Conservation (phyloP, 176 grass and related monocot species). For the Elymus sibiricus region DNA sequence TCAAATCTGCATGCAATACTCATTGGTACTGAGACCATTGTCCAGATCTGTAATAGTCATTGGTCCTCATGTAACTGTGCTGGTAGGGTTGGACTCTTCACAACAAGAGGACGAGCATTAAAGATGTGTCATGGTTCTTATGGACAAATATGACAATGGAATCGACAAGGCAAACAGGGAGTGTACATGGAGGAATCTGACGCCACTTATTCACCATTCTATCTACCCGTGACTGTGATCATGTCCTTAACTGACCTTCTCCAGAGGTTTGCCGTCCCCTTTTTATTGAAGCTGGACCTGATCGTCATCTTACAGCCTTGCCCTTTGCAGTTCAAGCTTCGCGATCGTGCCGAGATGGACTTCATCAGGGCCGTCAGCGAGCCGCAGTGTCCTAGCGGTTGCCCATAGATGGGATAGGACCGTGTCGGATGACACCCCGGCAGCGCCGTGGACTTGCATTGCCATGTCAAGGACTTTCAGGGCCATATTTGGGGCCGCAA, state of each 20-base stretch:
- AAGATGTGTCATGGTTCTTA: background rate
- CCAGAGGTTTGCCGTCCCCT: background rate
- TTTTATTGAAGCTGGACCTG: background rate
- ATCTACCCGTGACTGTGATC: background rate
- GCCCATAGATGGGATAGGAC: conserved; percentile 82
- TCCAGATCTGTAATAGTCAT: background rate
- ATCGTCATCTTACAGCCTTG: conserved; percentile 39
- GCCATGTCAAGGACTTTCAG: conserved; percentile 91
- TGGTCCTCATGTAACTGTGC: background rate
- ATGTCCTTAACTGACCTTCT: background rate
- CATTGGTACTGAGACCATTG: background rate
- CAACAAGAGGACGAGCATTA: background rate
- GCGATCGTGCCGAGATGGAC: conserved; percentile 89
- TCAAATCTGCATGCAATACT: background rate
- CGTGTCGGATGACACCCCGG: conserved; percentile 73
- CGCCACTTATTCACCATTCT: conserved; percentile 10
- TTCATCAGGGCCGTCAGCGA: conserved; percentile 93
- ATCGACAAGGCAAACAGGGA: background rate
- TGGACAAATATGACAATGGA: background rate
- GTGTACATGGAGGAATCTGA: background rate
- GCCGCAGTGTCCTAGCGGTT: conserved; percentile 67
- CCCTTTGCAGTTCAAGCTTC: conserved; percentile 72
- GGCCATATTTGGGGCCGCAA: conserved; percentile 96
- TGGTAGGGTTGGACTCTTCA: background rate
- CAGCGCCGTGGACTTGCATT: conserved; percentile 92